These are phyloP conservation scores for Fusarium pininemorale DNA, from an alignment of 2,329 filamentous ascomycete species.

Conservation along the genomic window DNA sequence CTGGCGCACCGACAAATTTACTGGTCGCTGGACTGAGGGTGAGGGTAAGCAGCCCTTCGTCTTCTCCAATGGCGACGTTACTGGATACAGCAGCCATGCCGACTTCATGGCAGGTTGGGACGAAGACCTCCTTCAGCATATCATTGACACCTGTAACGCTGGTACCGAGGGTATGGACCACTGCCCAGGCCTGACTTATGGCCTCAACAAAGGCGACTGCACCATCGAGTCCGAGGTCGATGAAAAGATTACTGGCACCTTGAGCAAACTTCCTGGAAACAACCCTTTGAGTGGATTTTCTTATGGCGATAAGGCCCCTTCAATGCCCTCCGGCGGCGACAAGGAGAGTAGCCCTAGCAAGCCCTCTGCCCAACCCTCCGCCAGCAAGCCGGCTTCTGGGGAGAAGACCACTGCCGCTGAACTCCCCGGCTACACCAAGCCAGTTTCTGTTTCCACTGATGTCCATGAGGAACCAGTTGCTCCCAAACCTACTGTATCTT, in stretches of 20 bases:
- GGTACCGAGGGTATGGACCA: slow-evolving; percentile 68
- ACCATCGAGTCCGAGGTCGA: slow-evolving; percentile 58
- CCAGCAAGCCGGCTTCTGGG: slow-evolving; percentile 9
- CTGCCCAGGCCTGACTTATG: slow-evolving; percentile 66
- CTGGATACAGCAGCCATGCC: slow-evolving; percentile 75
- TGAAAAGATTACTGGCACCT: slow-evolving; percentile 54
- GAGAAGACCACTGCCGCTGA: slow-evolving; percentile 19
- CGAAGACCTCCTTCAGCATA: slow-evolving; percentile 68
- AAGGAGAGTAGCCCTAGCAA: slow-evolving; percentile 10
- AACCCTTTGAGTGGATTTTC: slow-evolving; percentile 64
- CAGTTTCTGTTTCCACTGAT: slow-evolving; percentile 8
- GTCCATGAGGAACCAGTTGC: slow-evolving; percentile 1
- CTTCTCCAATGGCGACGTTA: slow-evolving; percentile 73
- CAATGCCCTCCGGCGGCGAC: slow-evolving; percentile 16
- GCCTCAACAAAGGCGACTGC: slow-evolving; percentile 62
- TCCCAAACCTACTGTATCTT: slow-evolving; percentile 14
- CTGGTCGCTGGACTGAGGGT: slow-evolving; percentile 62
- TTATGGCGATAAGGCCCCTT: slow-evolving; percentile 47
- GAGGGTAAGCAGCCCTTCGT: slow-evolving; percentile 71
- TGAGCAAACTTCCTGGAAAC: slow-evolving; percentile 63
- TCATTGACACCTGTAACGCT: slow-evolving; percentile 73
- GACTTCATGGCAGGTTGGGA: slow-evolving; percentile 83
- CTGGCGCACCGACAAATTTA: slow-evolving; percentile 66
- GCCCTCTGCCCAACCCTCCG: slow-evolving; percentile 1
- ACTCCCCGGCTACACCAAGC: slow-evolving; percentile 15